Percentiles rank a stretch among this genome's conserved stretches.
phyloP scores from a whole-genome alignment of 2,329 filamentous ascomycete species.

The Alternaria brassicae region DNA sequence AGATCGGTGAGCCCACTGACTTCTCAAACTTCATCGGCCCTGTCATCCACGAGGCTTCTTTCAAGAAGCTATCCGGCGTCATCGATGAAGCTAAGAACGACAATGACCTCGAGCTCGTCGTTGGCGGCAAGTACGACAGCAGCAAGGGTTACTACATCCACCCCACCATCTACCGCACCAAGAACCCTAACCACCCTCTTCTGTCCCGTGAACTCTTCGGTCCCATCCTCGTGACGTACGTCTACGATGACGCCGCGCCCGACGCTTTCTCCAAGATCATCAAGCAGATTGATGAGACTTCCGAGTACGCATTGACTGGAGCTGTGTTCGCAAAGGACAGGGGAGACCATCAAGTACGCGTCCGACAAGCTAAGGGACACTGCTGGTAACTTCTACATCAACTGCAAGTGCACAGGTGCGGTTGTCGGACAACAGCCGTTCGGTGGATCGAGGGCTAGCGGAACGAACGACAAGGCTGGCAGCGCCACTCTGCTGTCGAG shows the following conservation, averaged over 20 bases:
- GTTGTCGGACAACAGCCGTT: slow-evolving; percentile 61
- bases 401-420: slow-evolving; percentile 72
- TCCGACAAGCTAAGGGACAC: slow-evolving; percentile 75
- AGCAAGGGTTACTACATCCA: slow-evolving; percentile 83
- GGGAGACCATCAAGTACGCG: slow-evolving; percentile 67
- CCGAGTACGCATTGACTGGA: slow-evolving; percentile 80
- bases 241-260: slow-evolving; percentile 73
- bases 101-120: slow-evolving; percentile 72
- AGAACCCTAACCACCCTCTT: slow-evolving; percentile 75
- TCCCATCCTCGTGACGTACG: slow-evolving; percentile 74
- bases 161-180: slow-evolving; percentile 81
- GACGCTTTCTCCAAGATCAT: slow-evolving; percentile 66
- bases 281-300: slow-evolving; percentile 72
- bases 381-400: slow-evolving; percentile 86
- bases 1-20: slow-evolving; percentile 72
- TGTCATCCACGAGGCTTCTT: slow-evolving; percentile 82
- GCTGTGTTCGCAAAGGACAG: slow-evolving; percentile 77
- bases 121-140: slow-evolving; percentile 78
- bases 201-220: slow-evolving; percentile 83
- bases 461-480: slow-evolving; percentile 66
- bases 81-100: slow-evolving; percentile 85
- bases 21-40: slow-evolving; percentile 84
- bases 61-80: slow-evolving; percentile 77
- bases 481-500: slow-evolving; percentile 59
- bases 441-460: slow-evolving; percentile 62